A percentile compares a stretch with the other conserved stretches of the same genome.
Evolutionary conservation across 2,329 filamentous ascomycete genomes (phyloP).

Genomic region (Meredithiella fracta): DNA sequence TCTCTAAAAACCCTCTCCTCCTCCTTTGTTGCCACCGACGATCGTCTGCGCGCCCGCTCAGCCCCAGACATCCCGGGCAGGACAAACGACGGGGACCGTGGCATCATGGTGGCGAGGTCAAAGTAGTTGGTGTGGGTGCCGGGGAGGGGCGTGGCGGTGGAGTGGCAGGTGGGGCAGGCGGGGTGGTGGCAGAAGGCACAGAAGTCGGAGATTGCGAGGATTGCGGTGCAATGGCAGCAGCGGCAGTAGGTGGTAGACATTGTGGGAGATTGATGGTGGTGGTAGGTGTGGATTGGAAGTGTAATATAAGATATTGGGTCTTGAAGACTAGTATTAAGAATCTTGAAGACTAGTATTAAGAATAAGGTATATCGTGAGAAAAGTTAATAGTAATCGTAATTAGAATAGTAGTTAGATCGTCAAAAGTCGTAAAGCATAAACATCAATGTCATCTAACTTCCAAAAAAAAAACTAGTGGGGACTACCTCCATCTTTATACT

Average conservation of each 20-base stretch:
- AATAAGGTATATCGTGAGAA: too few relatives aligned
- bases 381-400: too few relatives aligned
- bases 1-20: slow-evolving; percentile 7
- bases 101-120: slow-evolving; percentile 9
- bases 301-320: not conserved
- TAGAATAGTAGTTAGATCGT: too few relatives aligned
- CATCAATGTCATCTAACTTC: too few relatives aligned
- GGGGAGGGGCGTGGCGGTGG: slow-evolving; percentile 12
- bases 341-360: too few relatives aligned
- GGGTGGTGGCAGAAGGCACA: slow-evolving; percentile 34
- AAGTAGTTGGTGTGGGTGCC: slow-evolving; percentile 10
- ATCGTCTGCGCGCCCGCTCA: slow-evolving; percentile 5
- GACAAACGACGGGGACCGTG: slow-evolving; percentile 2
- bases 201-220: slow-evolving; percentile 40
- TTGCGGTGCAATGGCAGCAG: slow-evolving; percentile 39
- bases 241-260: slow-evolving; percentile 26
- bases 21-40: slow-evolving; percentile 1
- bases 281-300: not conserved
- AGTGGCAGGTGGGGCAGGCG: slow-evolving; percentile 31
- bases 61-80: not conserved
- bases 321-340: too few relatives aligned
- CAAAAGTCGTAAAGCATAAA: too few relatives aligned
- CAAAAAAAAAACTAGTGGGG: too few relatives aligned
- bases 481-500: too few relatives aligned
- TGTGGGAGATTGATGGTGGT: not conserved